Evolutionary conservation across 768 basidiomycete genomes (phyloP).

Genomic region (Rhizopogon salebrosus): DNA sequence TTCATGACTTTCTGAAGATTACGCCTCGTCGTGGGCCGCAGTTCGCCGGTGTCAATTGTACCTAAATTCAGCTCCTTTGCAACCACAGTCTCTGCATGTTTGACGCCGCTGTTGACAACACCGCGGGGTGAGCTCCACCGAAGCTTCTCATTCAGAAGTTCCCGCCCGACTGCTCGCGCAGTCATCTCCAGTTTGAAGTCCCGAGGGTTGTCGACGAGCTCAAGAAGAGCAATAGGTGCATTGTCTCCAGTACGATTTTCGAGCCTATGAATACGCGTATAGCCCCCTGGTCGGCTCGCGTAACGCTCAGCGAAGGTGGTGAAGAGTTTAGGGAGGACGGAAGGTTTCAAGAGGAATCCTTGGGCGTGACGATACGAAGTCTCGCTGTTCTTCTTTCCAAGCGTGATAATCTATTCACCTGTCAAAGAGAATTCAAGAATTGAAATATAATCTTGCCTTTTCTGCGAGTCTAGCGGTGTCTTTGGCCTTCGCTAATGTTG

Average conservation of each 20-base stretch:
- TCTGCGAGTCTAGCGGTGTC: constrained; percentile 90
- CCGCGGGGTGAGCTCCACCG: constrained; percentile 36
- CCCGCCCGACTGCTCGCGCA: constrained; percentile 83
- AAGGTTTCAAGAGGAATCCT: constrained; percentile 71
- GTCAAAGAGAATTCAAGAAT: constrained; percentile 5
- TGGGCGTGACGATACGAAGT: constrained; percentile 67
- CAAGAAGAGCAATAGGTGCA: constrained; percentile 86
- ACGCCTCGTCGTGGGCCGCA: constrained; percentile 66
- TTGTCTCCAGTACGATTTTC: constrained; percentile 91
- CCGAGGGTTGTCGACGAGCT: constrained; percentile 90
- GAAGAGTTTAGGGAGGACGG: constrained; percentile 79
- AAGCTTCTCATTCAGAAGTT: constrained; percentile 58
- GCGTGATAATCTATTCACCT: constrained; percentile 68
- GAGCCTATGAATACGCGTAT: constrained; percentile 89
- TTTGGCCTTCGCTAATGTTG: constrained; percentile 92
- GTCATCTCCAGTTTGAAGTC: constrained; percentile 89
- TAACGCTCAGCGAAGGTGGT: constrained; percentile 77
- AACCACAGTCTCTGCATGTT: constrained; percentile 41
- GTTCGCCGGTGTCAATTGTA: constrained; percentile 31
- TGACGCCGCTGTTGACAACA: constrained; percentile 48
- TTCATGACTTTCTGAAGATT: constrained; percentile 71
- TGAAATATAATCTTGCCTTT: constrained; percentile 48
- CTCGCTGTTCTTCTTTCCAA: constrained; percentile 81
- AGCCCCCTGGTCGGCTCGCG: constrained; percentile 79
- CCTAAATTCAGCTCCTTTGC: constrained; percentile 41